Percentiles rank a stretch among this genome's conserved stretches.
These are phyloP conservation scores for Cyclotella atomus DNA, from an alignment of 108 stramenopile genomes.

Conservation along the genomic window DNA sequence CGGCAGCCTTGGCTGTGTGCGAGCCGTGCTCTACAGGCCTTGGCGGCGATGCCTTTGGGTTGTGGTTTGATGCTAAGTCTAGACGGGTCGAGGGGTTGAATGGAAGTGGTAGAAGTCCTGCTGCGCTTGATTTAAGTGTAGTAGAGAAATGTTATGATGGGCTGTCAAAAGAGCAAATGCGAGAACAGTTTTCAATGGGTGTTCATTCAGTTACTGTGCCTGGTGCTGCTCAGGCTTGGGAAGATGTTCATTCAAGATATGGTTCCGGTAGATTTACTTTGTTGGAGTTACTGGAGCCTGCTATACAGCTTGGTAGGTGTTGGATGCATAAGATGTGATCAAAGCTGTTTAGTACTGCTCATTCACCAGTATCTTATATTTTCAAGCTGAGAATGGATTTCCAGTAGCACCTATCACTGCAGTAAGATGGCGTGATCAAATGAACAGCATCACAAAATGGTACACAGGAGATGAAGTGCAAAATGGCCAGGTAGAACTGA, in stretches of 20 bases:
- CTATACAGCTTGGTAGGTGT: slow-evolving; percentile 62
- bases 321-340: not conserved
- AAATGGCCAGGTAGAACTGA: slow-evolving; percentile 54
- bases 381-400: slow-evolving; percentile 87
- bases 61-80: slow-evolving; percentile 84
- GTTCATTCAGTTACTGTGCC: slow-evolving; percentile 93
- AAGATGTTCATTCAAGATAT: slow-evolving; percentile 68
- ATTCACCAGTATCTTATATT: not conserved
- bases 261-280: slow-evolving; percentile 82
- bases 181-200: slow-evolving; percentile 47
- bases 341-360: not conserved
- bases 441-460: slow-evolving; percentile 68
- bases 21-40: slow-evolving; percentile 73
- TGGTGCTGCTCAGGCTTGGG: slow-evolving; percentile 95
- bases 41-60: slow-evolving; percentile 85
- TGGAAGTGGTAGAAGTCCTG: slow-evolving; percentile 84
- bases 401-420: slow-evolving; percentile 90
- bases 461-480: slow-evolving; percentile 49
- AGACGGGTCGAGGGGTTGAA: slow-evolving; percentile 80
- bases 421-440: slow-evolving; percentile 75
- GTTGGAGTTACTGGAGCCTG: slow-evolving; percentile 87
- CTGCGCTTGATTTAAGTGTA: slow-evolving; percentile 65
- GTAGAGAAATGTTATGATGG: slow-evolving; percentile 31
- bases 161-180: slow-evolving; percentile 6
- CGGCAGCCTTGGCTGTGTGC: slow-evolving; percentile 76